phyloP scores from a whole-genome alignment of 169 alveolate species.

The Eimeria acervulina region DNA sequence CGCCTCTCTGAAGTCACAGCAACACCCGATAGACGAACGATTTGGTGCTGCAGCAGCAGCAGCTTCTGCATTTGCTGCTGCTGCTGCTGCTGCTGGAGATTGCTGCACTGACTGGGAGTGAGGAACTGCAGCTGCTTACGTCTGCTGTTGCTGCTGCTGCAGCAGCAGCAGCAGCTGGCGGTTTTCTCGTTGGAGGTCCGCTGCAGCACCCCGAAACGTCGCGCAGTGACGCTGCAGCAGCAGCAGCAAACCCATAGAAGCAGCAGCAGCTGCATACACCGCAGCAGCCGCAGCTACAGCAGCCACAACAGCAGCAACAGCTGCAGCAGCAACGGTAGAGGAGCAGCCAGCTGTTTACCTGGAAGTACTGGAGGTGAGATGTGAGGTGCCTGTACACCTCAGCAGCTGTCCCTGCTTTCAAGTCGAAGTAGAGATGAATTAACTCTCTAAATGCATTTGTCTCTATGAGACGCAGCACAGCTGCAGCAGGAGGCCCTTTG shows the following conservation, averaged over 20 bases:
- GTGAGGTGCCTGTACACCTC: slow-evolving; percentile 63
- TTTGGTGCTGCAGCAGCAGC: slow-evolving; percentile 1
- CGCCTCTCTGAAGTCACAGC: slow-evolving; percentile 18
- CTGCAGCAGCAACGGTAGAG: neutral
- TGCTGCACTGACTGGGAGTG: neutral
- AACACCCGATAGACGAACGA: neutral
- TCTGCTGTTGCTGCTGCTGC: slow-evolving; percentile 55
- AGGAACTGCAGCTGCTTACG: neutral
- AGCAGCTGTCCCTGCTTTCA: slow-evolving; percentile 2
- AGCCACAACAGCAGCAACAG: slow-evolving; percentile 6
- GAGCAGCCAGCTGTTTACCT: neutral
- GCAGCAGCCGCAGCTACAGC: neutral
- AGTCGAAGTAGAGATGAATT: slow-evolving; percentile 11
- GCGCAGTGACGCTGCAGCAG: slow-evolving; percentile 56
- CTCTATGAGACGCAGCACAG: slow-evolving; percentile 43
- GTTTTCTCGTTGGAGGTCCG: slow-evolving; percentile 44
- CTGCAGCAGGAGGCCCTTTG: neutral
- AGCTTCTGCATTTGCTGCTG: neutral
- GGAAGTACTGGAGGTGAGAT: slow-evolving; percentile 40
- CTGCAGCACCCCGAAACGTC: slow-evolving; percentile 36
- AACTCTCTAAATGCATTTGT: slow-evolving; percentile 35
- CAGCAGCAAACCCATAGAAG: neutral
- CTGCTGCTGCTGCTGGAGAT: neutral
- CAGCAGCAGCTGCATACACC: neutral
- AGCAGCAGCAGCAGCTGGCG: slow-evolving; percentile 62